Percentiles rank a stretch among this genome's conserved stretches.
These are phyloP conservation scores for Diplodia scrobiculata DNA, from an alignment of 2,329 filamentous ascomycete species.

Conservation along the genomic window DNA sequence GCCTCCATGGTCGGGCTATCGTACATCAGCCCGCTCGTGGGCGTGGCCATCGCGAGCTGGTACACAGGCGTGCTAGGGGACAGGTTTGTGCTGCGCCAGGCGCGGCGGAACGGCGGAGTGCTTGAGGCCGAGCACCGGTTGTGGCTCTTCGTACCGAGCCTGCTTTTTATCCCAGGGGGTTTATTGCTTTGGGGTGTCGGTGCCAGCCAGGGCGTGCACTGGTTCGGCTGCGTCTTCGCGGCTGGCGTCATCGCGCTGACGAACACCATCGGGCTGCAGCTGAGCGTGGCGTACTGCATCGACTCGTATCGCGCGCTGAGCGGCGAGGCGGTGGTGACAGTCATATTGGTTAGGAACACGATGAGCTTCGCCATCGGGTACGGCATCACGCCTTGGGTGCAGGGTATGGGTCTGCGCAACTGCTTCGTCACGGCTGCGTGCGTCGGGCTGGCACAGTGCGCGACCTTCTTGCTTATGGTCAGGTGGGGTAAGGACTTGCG, in stretches of 20 bases:
- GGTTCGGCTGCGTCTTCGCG: slow-evolving; percentile 54
- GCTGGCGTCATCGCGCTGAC: slow-evolving; percentile 52
- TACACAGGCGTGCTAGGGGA: slow-evolving; percentile 43
- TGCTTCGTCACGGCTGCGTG: slow-evolving; percentile 50
- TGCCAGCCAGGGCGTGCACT: slow-evolving; percentile 53
- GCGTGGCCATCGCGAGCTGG: slow-evolving; percentile 40
- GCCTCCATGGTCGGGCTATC: slow-evolving; percentile 45
- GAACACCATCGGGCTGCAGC: slow-evolving; percentile 50
- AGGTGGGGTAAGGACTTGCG: slow-evolving; percentile 53
- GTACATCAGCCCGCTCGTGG: slow-evolving; percentile 44
- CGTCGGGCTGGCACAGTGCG: slow-evolving; percentile 47
- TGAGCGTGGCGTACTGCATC: slow-evolving; percentile 53
- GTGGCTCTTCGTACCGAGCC: slow-evolving; percentile 45
- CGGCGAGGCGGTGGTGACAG: slow-evolving; percentile 55
- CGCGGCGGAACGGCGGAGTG: slow-evolving; percentile 45
- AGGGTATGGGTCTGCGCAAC: slow-evolving; percentile 48
- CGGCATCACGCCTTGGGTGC: slow-evolving; percentile 53
- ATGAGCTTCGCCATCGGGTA: slow-evolving; percentile 57
- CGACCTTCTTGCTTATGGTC: slow-evolving; percentile 50
- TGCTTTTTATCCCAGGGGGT: slow-evolving; percentile 49
- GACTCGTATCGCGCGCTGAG: slow-evolving; percentile 54
- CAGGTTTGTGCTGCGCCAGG: slow-evolving; percentile 40
- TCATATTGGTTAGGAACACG: slow-evolving; percentile 55
- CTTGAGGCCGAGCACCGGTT: slow-evolving; percentile 47
- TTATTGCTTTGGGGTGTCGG: slow-evolving; percentile 57